Conservation (phyloP, 768 basidiomycete species). For the Imleria badia region DNA sequence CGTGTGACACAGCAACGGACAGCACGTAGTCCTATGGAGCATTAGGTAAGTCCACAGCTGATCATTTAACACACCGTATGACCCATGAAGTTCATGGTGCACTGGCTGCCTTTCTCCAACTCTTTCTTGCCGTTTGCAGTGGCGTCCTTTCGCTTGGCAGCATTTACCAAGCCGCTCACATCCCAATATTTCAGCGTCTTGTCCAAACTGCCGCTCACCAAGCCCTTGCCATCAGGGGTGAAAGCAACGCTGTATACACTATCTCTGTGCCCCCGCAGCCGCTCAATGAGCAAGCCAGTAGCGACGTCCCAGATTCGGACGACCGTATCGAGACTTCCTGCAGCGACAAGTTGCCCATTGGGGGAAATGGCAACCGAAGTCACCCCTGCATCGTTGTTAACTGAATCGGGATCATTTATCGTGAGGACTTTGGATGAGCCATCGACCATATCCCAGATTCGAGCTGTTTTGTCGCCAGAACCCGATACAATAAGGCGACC, state of each 20-base stretch:
- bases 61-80: constrained; percentile 62
- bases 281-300: constrained; percentile 65
- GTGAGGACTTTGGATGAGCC: constrained; percentile 35
- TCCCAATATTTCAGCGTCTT: constrained; percentile 91
- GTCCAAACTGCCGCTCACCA: constrained; percentile 91
- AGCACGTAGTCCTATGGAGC: constrained; percentile 63
- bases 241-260: constrained; percentile 91
- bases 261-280: constrained; percentile 76
- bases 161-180: constrained; percentile 41
- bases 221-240: constrained; percentile 83
- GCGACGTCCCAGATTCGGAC: constrained; percentile 80
- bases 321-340: constrained; percentile 71
- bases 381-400: constrained; percentile 61
- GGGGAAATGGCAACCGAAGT: constrained; percentile 81
- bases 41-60: neutral
- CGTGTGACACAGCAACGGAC: constrained; percentile 80
- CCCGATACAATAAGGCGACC: constrained; percentile 87
- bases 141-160: constrained; percentile 34
- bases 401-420: constrained; percentile 49
- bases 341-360: constrained; percentile 63
- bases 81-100: constrained; percentile 84
- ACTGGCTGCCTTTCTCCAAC: constrained; percentile 50
- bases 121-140: constrained; percentile 47
- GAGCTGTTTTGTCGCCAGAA: constrained; percentile 72
- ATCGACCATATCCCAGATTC: constrained; percentile 64